phyloP scores from a whole-genome alignment of 306 rosid genomes.

The Malus domestica region DNA sequence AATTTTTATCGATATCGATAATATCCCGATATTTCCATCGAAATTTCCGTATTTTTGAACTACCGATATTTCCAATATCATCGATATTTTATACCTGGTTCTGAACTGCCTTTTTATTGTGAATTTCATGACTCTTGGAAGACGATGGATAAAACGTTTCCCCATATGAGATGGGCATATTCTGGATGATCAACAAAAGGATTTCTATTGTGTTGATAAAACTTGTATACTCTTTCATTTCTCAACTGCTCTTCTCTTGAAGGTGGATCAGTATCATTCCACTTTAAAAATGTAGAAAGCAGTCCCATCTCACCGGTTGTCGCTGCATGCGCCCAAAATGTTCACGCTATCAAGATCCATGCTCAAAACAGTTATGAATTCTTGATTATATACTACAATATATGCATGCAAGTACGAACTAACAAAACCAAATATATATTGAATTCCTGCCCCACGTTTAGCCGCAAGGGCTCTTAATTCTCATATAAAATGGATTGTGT shows the following conservation, averaged over 20 bases:
- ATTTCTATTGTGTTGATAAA: constrained; percentile 66
- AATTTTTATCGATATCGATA: too few relatives aligned
- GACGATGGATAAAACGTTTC: not conserved
- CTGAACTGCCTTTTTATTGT: not conserved
- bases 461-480: not conserved
- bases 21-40: too few relatives aligned
- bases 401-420: not conserved
- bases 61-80: too few relatives aligned
- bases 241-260: constrained; percentile 69
- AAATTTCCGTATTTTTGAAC: too few relatives aligned
- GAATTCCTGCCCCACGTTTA: not conserved
- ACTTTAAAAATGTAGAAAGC: constrained; percentile 54
- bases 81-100: not conserved
- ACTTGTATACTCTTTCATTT: constrained; percentile 67
- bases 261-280: constrained; percentile 72
- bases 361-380: not conserved
- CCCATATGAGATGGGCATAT: constrained; percentile 54
- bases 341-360: not conserved
- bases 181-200: constrained; percentile 72
- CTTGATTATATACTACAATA: not conserved
- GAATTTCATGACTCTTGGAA: not conserved
- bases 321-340: not conserved
- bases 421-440: not conserved
- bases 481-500: not conserved
- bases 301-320: constrained; percentile 59